Percentiles rank a stretch among this genome's conserved stretches.
These are phyloP conservation scores for Pseudogymnoascus pannorum DNA, from an alignment of 2,329 filamentous ascomycete species.

Conservation along the genomic window DNA sequence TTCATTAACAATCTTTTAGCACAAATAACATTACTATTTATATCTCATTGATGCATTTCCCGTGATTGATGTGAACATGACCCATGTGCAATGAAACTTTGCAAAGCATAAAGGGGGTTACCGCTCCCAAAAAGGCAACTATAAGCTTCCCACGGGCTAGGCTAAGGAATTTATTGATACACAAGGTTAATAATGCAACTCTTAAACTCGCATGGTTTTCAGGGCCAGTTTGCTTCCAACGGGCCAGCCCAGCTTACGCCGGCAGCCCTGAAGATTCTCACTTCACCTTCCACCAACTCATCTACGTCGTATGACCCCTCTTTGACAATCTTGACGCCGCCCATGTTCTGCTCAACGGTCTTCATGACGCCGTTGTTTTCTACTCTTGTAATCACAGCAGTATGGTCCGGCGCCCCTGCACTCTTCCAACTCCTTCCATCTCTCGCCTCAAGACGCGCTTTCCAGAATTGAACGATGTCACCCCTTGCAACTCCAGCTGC, in stretches of 20 bases:
- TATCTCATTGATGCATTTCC: background rate
- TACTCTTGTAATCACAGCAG: conserved; percentile 27
- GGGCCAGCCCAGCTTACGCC: conserved; percentile 24
- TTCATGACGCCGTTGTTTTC: conserved; percentile 22
- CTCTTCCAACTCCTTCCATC: conserved; percentile 21
- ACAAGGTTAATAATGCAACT: background rate
- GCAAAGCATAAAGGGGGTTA: too few relatives aligned
- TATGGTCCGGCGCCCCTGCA: conserved; percentile 30
- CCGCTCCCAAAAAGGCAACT: background rate
- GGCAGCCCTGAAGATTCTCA: conserved; percentile 28
- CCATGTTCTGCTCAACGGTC: conserved; percentile 30
- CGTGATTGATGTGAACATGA: background rate
- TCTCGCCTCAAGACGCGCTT: conserved; percentile 24
- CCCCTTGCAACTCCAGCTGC: conserved; percentile 27
- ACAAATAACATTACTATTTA: background rate
- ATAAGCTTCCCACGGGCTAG: background rate
- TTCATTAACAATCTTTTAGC: background rate
- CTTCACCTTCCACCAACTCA: conserved; percentile 26
- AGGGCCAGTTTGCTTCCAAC: conserved; percentile 24
- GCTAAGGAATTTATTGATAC: background rate
- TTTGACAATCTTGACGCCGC: conserved; percentile 26
- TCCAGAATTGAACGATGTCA: conserved; percentile 31
- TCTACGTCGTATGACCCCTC: conserved; percentile 25
- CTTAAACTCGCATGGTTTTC: background rate
- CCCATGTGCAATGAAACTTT: background rate